A percentile compares a stretch with the other conserved stretches of the same genome.
These are phyloP conservation scores for Zanthoxylum bungeanum DNA, from an alignment of 345 rosid species.

Conservation along the genomic window DNA sequence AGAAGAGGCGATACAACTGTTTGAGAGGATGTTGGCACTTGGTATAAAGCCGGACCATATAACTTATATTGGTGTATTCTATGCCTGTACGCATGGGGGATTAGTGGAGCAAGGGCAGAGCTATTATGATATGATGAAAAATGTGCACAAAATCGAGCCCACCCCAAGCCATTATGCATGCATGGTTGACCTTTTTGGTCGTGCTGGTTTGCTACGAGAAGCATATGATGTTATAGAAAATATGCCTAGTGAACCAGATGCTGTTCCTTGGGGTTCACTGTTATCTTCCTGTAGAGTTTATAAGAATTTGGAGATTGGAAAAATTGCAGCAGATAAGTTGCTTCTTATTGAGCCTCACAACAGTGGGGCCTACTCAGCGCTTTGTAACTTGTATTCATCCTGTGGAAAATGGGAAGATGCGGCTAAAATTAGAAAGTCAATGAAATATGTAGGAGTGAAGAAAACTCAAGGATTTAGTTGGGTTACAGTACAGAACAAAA, in stretches of 20 bases:
- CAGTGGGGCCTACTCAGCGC: constrained; percentile 85
- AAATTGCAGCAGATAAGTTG: constrained; percentile 66
- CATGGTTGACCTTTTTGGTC: constrained; percentile 85
- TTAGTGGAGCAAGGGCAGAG: constrained; percentile 58
- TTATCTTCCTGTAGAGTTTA: constrained; percentile 75
- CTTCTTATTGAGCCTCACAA: constrained; percentile 72
- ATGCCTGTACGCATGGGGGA: constrained; percentile 88
- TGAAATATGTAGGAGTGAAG: constrained; percentile 81
- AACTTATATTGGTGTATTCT: constrained; percentile 83
- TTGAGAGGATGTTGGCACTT: constrained; percentile 60
- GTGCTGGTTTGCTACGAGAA: constrained; percentile 71
- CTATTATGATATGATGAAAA: constrained; percentile 62
- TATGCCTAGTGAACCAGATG: constrained; percentile 86
- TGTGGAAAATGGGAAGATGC: constrained; percentile 87
- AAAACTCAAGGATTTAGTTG: constrained; percentile 92
- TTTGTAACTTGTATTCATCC: constrained; percentile 73
- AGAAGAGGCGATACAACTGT: constrained; percentile 75
- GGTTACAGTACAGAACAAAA: constrained; percentile 57
- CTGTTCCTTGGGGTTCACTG: constrained; percentile 83
- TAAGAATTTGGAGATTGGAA: constrained; percentile 69
- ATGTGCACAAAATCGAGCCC: constrained; percentile 64
- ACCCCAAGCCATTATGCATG: constrained; percentile 79
- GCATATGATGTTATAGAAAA: constrained; percentile 56
- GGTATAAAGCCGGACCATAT: constrained; percentile 80
- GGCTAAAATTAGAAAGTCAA: constrained; percentile 66